Evolutionary conservation across 2,329 filamentous ascomycete genomes (phyloP).

Genomic region (Dothistroma pini): DNA sequence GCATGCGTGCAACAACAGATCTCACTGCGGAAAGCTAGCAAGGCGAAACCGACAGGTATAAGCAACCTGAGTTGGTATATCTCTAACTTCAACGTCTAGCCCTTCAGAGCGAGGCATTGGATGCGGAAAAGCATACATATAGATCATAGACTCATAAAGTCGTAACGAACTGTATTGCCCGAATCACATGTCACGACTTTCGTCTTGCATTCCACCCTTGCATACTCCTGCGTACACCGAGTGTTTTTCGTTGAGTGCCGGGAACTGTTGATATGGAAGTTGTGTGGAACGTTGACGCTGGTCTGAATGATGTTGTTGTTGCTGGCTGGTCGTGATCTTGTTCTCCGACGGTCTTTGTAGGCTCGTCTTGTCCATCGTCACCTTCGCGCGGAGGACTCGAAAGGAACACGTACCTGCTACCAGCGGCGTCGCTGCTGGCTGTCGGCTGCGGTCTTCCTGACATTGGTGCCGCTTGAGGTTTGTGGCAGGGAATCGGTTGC

Average conservation of each 20-base stretch:
- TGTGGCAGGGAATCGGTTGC: slow-evolving; percentile 16
- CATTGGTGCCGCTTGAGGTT: slow-evolving; percentile 34
- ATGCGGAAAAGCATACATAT: not conserved
- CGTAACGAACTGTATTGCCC: not conserved
- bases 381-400: slow-evolving; percentile 40
- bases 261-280: slow-evolving; percentile 40
- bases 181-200: not conserved
- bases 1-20: not conserved
- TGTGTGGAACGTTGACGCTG: slow-evolving; percentile 42
- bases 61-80: not conserved
- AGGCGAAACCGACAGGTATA: not conserved
- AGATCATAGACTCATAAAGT: not conserved
- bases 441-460: slow-evolving; percentile 28
- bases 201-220: slow-evolving; percentile 42
- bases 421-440: slow-evolving; percentile 20
- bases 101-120: not conserved
- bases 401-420: slow-evolving; percentile 47
- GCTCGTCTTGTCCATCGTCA: slow-evolving; percentile 25
- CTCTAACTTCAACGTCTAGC: not conserved
- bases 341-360: slow-evolving; percentile 1
- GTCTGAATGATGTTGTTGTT: slow-evolving; percentile 24
- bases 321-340: not conserved
- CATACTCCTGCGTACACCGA: slow-evolving; percentile 50
- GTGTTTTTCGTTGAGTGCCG: slow-evolving; percentile 39
- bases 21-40: not conserved